Base-by-base conservation (phyloP, 2,329 filamentous ascomycete genomes). In the Sporothrix humicola region DNA sequence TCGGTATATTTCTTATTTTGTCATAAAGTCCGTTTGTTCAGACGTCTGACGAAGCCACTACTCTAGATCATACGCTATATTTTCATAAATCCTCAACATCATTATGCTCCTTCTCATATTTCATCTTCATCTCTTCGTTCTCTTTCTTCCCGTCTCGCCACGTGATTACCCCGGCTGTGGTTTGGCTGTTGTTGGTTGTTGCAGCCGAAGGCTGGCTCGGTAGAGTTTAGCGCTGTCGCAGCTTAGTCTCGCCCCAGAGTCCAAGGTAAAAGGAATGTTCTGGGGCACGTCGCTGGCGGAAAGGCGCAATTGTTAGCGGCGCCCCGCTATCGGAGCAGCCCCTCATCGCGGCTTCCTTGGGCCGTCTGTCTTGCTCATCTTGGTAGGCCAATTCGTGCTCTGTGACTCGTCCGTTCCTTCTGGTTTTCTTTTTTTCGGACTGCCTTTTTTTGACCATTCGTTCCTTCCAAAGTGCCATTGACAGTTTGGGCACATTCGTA, bases 291-390 rank as follows among this genome's bases (percentile, higher is more conserved):
- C 31, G 13, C 26, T 63, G 37, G 59, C 61, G n/a, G 37, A 46
- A 52, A 52, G 50, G 50, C n/a, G n/a, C 52, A 23, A 20, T 10
- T 23, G n/a, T 10, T 23, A 50, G 46, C 61, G 31, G 65, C 46
- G 52, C 65, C 68, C 68, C 68, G 68, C 68, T 59, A 70, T 70
- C 68, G 68, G 68, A 58, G 50, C 23, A 37, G 31, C 52, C 68
- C 68, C 52, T 42, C 48, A 12, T 37, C 44, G 42, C 12, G 12
- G 31, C 20, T 26, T 65, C 42, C n/a, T 63, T 23, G 37, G 15
- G 17, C 42, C 42, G 54, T 58, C 42, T n/a, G 26, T n/a, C 26
- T 17, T 61, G 10, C 26, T 17, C 52, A 20, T 56, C 8, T 23
- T 37, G 31, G 31, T 37, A 37, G 31, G 31, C 31, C 31, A 37